Evolutionary conservation across 257 asterid species (phyloP), one percentile per base, ranked within the genome.

Genomic region (Perilla frutescens): DNA sequence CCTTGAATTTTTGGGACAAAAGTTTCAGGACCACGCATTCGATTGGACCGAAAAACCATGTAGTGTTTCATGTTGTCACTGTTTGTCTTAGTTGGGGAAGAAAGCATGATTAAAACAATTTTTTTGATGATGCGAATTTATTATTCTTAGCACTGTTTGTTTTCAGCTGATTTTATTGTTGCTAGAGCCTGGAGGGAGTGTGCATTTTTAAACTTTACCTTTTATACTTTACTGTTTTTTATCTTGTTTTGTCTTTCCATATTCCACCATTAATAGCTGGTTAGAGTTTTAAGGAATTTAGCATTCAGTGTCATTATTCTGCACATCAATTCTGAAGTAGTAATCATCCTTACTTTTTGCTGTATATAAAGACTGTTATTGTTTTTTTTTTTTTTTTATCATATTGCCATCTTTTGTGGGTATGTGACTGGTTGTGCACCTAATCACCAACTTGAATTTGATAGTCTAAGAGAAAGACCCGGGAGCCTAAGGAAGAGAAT

Each of bases 401-500:
- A 20, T 0, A 20, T 20, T 20, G 26, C 15, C 7, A 15, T 40
- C 44, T 9, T 8, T 3, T 13, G 11, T 76, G 29, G 39, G 31
- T 34, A 34, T 54, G 49, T 2, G 26, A 5, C 6, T 62, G 7
- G 8, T 76, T 61, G 32, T 57, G 7, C 6, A 11, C 26, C 26
- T 20, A 20, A 20, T 20, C 26, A 20, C 26, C 1, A 1, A 20
- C 44, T 13, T 70, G 26, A 20, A 20, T 20, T 20, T 2, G 55
- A 51, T 68, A 93, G 98, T 93, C 96, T 50, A 87, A 73, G 86
- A 89, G 98, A 74, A 91, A 66, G 83, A 81, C 85, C 44, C 91
- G 96, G 66, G 97, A 93, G 75, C 97, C 96, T 0, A 93, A 93
- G 87, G 97, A 91, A 79, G 98, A 20, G 26, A 20, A 20, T 20